phyloP scores from a whole-genome alignment of 768 basidiomycete species.

The Hygrophorus pudorinus region DNA sequence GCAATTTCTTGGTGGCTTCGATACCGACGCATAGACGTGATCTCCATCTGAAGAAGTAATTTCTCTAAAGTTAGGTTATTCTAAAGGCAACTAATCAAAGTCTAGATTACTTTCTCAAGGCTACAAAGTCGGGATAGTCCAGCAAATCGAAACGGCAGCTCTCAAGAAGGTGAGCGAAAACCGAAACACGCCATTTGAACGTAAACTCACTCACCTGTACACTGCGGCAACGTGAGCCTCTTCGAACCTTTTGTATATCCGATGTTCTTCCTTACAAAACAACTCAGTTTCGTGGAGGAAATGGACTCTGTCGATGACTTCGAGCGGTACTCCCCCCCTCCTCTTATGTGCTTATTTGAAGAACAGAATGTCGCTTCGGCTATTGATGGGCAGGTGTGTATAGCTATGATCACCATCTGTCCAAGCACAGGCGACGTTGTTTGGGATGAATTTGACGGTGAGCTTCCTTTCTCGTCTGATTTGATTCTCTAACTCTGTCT shows the following conservation, averaged over 20 bases:
- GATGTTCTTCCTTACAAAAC: not conserved
- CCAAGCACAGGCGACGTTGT: slow-evolving; percentile 89
- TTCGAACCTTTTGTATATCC: not conserved
- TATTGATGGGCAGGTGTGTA: slow-evolving; percentile 25
- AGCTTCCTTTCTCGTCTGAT: not conserved
- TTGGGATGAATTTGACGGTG: slow-evolving; percentile 88
- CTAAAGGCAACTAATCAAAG: slow-evolving; percentile 2
- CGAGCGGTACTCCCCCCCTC: slow-evolving; percentile 48
- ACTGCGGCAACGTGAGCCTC: slow-evolving; percentile 76
- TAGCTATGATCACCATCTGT: slow-evolving; percentile 72
- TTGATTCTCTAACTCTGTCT: not conserved
- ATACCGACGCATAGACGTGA: slow-evolving; percentile 62
- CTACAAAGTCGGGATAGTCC: slow-evolving; percentile 74
- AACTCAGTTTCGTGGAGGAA: slow-evolving; percentile 72
- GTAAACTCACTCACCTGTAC: slow-evolving; percentile 68
- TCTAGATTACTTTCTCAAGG: slow-evolving; percentile 65
- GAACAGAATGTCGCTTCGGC: slow-evolving; percentile 28
- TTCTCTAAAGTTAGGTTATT: slow-evolving; percentile 2
- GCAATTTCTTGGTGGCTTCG: slow-evolving; percentile 68
- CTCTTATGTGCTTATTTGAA: slow-evolving; percentile 66
- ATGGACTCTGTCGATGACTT: slow-evolving; percentile 58
- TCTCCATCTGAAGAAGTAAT: slow-evolving; percentile 68
- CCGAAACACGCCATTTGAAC: slow-evolving; percentile 60
- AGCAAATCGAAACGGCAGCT: slow-evolving; percentile 81
- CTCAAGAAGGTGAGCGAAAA: slow-evolving; percentile 78